Evolutionary conservation across 2,329 filamentous ascomycete genomes (phyloP).

Genomic region (Colletotrichum sp.): DNA sequence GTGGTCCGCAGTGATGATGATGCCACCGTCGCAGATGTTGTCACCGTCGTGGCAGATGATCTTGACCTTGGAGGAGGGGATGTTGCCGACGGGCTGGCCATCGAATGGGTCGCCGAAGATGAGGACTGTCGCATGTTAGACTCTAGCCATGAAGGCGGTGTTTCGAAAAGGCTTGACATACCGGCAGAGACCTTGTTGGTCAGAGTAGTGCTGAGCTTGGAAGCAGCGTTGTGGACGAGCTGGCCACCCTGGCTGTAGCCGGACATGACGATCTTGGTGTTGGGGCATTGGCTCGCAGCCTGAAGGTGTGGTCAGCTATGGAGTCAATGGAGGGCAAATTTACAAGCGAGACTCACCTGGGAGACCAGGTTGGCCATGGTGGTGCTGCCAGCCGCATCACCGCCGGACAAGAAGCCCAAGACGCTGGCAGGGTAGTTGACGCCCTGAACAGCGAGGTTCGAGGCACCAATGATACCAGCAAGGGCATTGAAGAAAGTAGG

Average conservation of each 20-base stretch:
- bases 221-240: conserved; percentile 49
- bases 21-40: conserved; percentile 33
- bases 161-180: background rate
- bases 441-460: conserved; percentile 56
- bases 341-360: background rate
- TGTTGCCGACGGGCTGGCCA: background rate
- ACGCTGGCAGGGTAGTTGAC: conserved; percentile 55
- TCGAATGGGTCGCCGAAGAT: conserved; percentile 22
- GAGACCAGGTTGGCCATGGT: conserved; percentile 38
- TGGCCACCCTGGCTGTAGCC: conserved; percentile 50
- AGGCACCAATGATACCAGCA: conserved; percentile 40
- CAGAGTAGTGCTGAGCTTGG: conserved; percentile 38
- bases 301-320: conserved; percentile 20
- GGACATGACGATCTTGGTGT: conserved; percentile 50
- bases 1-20: conserved; percentile 29
- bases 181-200: conserved; percentile 31
- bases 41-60: conserved; percentile 38
- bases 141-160: background rate
- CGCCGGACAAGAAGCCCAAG: conserved; percentile 49
- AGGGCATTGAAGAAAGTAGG: conserved; percentile 56
- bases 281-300: conserved; percentile 46
- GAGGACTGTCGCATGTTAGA: conserved; percentile 5
- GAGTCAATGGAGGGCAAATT: background rate
- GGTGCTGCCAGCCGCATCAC: conserved; percentile 45
- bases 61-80: conserved; percentile 6